Percentiles rank a stretch among this genome's conserved stretches.
Conservation (phyloP, 345 rosid genomes). For the Pistacia vera region DNA sequence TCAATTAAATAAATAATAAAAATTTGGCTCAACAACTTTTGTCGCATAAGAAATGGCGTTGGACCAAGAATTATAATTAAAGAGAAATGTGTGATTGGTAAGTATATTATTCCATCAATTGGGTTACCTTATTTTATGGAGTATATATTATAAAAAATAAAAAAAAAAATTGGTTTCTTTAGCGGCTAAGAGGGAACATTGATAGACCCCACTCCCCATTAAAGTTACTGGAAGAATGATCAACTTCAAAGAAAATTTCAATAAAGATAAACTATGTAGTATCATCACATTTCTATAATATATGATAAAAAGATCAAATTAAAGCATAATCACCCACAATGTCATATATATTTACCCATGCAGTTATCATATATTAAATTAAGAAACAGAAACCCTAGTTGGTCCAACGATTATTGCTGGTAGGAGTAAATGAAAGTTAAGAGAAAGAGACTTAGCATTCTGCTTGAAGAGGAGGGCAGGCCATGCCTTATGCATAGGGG, state of each 20-base stretch:
- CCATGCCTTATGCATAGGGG: no score
- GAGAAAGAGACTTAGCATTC: no score
- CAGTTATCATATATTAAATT: no score
- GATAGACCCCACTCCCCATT: conserved; percentile 17
- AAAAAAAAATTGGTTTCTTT: background rate
- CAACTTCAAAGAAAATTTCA: background rate
- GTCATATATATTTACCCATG: no score
- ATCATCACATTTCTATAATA: no score
- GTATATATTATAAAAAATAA: no score
- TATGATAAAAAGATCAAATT: no score
- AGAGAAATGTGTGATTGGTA: background rate
- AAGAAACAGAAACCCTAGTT: no score
- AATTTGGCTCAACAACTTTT: conserved; percentile 10
- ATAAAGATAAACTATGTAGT: background rate
- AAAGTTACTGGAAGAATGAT: conserved; percentile 20
- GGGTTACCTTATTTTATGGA: background rate
- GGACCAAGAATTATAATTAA: background rate
- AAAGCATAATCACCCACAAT: no score
- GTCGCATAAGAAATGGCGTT: conserved; percentile 5
- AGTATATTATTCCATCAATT: background rate
- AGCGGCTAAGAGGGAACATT: conserved; percentile 5
- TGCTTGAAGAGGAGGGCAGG: no score
- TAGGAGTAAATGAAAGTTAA: no score
- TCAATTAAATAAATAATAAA: background rate
- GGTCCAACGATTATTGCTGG: no score